Percentiles rank a stretch among this genome's conserved stretches.
phyloP scores from a whole-genome alignment of 2,329 filamentous ascomycete genomes.

The Colletotrichum graminicola region DNA sequence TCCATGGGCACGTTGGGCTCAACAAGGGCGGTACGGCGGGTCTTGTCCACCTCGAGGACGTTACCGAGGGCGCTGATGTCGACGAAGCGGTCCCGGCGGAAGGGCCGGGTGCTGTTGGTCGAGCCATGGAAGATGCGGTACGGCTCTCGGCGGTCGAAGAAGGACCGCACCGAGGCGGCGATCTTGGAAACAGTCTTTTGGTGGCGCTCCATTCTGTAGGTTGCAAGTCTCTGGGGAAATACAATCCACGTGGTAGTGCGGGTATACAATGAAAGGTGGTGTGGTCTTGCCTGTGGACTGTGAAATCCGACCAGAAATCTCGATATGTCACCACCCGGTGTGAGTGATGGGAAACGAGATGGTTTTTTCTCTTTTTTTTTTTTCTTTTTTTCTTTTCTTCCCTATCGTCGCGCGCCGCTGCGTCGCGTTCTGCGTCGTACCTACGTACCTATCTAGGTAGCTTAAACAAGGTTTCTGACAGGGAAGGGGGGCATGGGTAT shows the following conservation, averaged over 20 bases:
- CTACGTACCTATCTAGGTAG: not conserved
- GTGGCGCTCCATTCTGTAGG: slow-evolving; percentile 63
- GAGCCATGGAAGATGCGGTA: slow-evolving; percentile 84
- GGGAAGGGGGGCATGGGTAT: not conserved
- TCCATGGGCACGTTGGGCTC: slow-evolving; percentile 85
- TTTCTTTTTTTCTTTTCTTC: slow-evolving; percentile 31
- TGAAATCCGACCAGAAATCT: slow-evolving; percentile 6
- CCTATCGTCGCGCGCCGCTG: slow-evolving; percentile 3
- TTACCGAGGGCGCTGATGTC: slow-evolving; percentile 75
- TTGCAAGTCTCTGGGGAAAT: not conserved
- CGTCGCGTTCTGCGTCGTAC: not conserved
- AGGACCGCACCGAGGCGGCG: slow-evolving; percentile 60
- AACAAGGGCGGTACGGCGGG: slow-evolving; percentile 71
- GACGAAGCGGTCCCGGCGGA: slow-evolving; percentile 61
- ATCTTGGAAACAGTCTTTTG: slow-evolving; percentile 61
- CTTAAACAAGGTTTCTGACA: slow-evolving; percentile 29
- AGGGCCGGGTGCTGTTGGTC: slow-evolving; percentile 78
- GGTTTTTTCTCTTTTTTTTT: slow-evolving; percentile 22
- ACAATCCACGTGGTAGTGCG: not conserved
- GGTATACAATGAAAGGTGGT: not conserved
- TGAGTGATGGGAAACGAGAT: not conserved
- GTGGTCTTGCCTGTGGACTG: not conserved
- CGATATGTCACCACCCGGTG: not conserved
- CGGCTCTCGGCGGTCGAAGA: slow-evolving; percentile 63
- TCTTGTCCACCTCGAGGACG: slow-evolving; percentile 72